Evolutionary conservation across 2,329 filamentous ascomycete genomes (phyloP), one percentile per base, ranked within the genome.

Genomic region (Fusarium sp.): DNA sequence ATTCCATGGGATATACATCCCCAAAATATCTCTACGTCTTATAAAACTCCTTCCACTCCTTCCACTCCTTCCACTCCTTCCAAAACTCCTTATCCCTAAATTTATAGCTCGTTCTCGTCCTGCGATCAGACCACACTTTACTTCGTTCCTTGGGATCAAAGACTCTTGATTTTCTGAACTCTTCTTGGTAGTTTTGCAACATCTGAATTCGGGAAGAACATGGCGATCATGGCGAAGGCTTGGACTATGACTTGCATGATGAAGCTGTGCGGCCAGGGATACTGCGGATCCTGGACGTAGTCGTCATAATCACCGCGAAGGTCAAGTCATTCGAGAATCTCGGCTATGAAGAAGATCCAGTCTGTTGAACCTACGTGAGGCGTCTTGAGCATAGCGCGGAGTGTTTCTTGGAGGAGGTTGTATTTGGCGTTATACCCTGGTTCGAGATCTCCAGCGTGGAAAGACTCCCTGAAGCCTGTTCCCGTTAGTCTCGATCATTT

Each of bases 381-480:
- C 0, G 35, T 63, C 1, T 42, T 42, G 22, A 79, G 74, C 64
- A 79, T 75, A 1, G 31, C 35, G 12, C 16, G 30, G 11, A 79
- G 69, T 16, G n/a, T 66, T 5, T 71, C 65, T 33, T 78, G 70
- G 3, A 77, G 39, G 20, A 76, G 36, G 1, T 33, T 9, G 24
- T 66, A 78, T 4, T 68, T 76, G 12, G 72, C 45, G 16, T 61
- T 77, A 15, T 59, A 63, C 5, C 70, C 77, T 20, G 77, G 77
- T 16, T 79, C 77, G 3, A 79, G 70, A 28, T 79, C 78, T 24
- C 69, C 78, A 0, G 56, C 68, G 22, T 79, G 78, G 24, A 79
- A 75, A 3, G 78, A 65, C 18, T 77, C 65, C 33, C 79, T 79
- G 20, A 78, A 79, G 1, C 65, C 76, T 78, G 5, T 0, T 3